Evolutionary conservation across 164 flowering plant genomes (phyloP), one percentile per base, ranked within the genome.

Genomic region (Vitis riparia): DNA sequence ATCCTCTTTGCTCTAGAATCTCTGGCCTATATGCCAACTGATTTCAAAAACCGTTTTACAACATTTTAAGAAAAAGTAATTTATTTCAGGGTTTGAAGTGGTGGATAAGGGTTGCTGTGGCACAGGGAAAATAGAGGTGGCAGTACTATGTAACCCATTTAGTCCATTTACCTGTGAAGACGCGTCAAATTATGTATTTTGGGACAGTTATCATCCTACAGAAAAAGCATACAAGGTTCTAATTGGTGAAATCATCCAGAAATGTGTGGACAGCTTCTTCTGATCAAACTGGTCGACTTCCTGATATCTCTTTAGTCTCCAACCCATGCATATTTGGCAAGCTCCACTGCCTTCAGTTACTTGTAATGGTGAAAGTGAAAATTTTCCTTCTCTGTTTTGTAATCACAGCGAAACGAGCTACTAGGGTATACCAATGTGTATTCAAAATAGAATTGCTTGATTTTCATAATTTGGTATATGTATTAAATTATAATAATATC

Each of bases 31-130:
- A 32, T 48, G 5, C 17, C 23, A 19, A 19, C 23, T 19, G 23
- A 19, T 19, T 19, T 1, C 27, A 23, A 23, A 23, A 23, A 23
- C 27, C 27, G 27, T 23, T 23, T 23, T 23, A 23, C 27, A 0
- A 23, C 27, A 23, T 23, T 23, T 23, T 23, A 23, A 23, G 27
- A 23, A 30, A 15, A 17, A 13, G 44, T 23, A 3, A 47, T 63
- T 1, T 44, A 53, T 55, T 73, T 8, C 74, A 87, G 91, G 81
- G 1, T 81, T 79, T 68, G 51, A 69, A n/a, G 60, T 74, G n/a
- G 63, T 60, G 17, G 47, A 81, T 32, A 72, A n/a, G 53, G 88
- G 88, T 9, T 85, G 86, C 48, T 85, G 88, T 59, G 86, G 88
- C 0, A 75, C 86, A 4, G 88, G 88, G 7, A 47, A 0, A 0